Conservation (phyloP, 2,329 filamentous ascomycete species). For the Fonsecaea multimorphosa region DNA sequence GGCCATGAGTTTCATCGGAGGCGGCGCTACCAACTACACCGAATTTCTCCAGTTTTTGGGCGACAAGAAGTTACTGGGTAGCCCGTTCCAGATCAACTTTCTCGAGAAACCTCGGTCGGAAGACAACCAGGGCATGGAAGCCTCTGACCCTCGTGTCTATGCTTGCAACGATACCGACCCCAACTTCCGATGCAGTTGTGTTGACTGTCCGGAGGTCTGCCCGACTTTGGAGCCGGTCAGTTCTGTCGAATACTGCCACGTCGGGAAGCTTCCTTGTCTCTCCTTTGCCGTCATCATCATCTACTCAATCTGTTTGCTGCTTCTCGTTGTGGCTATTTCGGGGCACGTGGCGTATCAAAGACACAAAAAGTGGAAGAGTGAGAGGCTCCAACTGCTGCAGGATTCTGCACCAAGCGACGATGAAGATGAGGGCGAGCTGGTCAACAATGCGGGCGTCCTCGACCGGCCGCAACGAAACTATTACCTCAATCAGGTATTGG, state of each 20-base stretch:
- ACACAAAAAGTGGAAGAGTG: constrained; percentile 75
- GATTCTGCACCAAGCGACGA: constrained; percentile 85
- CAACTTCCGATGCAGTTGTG: constrained; percentile 85
- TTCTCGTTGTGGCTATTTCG: constrained; percentile 69
- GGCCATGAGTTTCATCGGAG: constrained; percentile 95
- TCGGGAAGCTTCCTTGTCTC: constrained; percentile 87
- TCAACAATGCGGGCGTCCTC: constrained; percentile 75
- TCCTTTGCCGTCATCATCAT: constrained; percentile 90
- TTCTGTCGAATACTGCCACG: constrained; percentile 73
- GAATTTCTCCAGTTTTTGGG: constrained; percentile 90
- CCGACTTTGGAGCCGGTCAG: constrained; percentile 79
- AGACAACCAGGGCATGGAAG: constrained; percentile 69
- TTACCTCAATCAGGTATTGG: constrained; percentile 80
- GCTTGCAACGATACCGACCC: constrained; percentile 89
- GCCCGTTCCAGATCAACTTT: constrained; percentile 98
- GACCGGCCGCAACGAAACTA: constrained; percentile 82
- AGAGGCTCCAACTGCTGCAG: constrained; percentile 84
- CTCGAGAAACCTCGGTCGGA: constrained; percentile 61
- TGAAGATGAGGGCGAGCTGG: constrained; percentile 80
- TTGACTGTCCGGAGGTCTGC: constrained; percentile 88
- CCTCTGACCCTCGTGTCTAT: constrained; percentile 75
- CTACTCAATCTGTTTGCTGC: constrained; percentile 76
- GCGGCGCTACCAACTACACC: constrained; percentile 87
- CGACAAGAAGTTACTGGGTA: constrained; percentile 84
- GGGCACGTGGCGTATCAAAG: constrained; percentile 78